Base-by-base conservation (phyloP, 78 protist genomes). In the Bigelowiella natans region DNA sequence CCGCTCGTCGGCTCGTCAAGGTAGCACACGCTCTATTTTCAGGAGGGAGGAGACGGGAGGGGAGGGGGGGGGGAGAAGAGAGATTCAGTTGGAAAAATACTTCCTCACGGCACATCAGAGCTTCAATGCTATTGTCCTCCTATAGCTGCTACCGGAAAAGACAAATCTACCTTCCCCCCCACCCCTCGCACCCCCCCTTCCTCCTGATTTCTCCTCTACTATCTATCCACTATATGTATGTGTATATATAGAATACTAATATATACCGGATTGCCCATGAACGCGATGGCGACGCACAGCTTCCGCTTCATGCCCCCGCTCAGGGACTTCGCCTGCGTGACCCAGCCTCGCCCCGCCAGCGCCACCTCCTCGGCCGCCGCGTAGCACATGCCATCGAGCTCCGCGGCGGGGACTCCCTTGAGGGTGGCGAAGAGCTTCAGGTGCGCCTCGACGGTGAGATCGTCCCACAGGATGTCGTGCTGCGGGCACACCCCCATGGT, bases 401-500 rank as follows among this genome's bases (percentile, higher is more conserved):
- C 39, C 37, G 88, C 18, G 88, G 39, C 11, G 88, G 88, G 88
- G 39, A 85, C 88, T 18, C 88, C 88, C 37, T 85, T 85, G 40
- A 85, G 88, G 40, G n/a, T 18, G 30, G 88, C 88, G 88, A 28
- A 85, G 91, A 94, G 93, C 30, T 94, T 34, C 29, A 96, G 88
- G 37, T 95, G 96, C 93, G 96, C 97, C 36, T 37, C 87, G 39
- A 89, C 91, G 2, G 95, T 94, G 31, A 97, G 37, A 29, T 89
- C 85, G 28, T 88, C 95, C 96, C 96, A 96, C 34, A 97, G 93
- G 0, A 94, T 83, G 91, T 95, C 95, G 89, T 90, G 91, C 92
- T 97, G 99, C 37, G 97, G 96, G 82, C 97, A 95, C 31, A 96
- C 86, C 34, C 99, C 99, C 34, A 97, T 29, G 37, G n/a, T 63